Conservation (phyloP, 2,329 filamentous ascomycete genomes). For the Phaeosphaeria sp. region DNA sequence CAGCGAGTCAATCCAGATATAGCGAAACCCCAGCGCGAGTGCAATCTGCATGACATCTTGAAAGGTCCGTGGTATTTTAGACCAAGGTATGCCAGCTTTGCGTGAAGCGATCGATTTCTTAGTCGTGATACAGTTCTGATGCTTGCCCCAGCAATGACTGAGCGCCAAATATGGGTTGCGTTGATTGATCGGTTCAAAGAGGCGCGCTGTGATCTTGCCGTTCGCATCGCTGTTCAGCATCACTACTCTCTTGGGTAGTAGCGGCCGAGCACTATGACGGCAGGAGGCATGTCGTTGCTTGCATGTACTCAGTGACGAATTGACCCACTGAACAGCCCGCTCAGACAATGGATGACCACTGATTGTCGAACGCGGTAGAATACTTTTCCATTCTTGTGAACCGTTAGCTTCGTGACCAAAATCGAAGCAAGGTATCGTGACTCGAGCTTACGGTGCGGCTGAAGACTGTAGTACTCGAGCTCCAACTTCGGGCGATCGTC, state of each 20-base stretch:
- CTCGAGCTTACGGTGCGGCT: conserved; percentile 12
- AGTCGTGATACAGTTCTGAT: conserved; percentile 6
- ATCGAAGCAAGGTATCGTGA: neutral
- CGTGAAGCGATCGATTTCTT: neutral
- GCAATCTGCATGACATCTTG: conserved; percentile 8
- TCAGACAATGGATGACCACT: conserved; percentile 17
- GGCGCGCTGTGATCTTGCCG: conserved; percentile 2
- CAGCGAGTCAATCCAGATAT: conserved; percentile 37
- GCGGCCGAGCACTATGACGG: neutral
- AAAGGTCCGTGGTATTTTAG: conserved; percentile 10
- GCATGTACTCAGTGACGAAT: conserved; percentile 12
- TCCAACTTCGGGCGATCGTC: conserved; percentile 23
- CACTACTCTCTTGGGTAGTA: conserved; percentile 21
- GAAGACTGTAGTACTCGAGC: conserved; percentile 21
- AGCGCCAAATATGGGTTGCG: conserved; percentile 11
- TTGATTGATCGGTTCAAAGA: conserved; percentile 6
- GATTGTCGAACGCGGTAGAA: conserved; percentile 16
- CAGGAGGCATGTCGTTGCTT: conserved; percentile 13
- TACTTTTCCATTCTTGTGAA: conserved; percentile 18
- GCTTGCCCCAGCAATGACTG: conserved; percentile 18
- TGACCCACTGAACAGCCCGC: conserved; percentile 13
- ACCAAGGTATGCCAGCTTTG: conserved; percentile 6
- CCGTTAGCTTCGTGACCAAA: neutral
- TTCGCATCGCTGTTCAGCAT: neutral
- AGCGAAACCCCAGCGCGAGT: conserved; percentile 21